Base-by-base conservation (phyloP, 1,284 basidiomycete genomes). In the Clitocybe nebularis region DNA sequence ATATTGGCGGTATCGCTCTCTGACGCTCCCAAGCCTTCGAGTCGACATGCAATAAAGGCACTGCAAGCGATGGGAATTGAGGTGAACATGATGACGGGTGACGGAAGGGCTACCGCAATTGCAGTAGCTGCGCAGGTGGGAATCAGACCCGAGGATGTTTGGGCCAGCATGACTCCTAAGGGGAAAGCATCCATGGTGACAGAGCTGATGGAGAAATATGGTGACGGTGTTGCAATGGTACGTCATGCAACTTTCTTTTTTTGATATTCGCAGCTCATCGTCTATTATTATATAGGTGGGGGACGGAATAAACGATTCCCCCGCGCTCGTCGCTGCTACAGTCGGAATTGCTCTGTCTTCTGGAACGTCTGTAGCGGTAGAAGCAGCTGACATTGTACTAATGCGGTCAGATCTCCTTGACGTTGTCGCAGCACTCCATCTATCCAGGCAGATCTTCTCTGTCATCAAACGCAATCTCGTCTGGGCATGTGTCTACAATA, bases 261-360 rank as follows among this genome's bases (percentile, higher is more conserved):
- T 16, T 20, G 4, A 29, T 17, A 26, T 17, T 10, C 36, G 23
- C 10, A 9, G 20, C 7, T 39, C 40, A 19, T 43, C 21, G 20
- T 49, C 33, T 45, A 17, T 23, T 33, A 41, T 22, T 33, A 37
- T 40, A 28, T 48, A 93, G 92, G 92, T 99, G 36, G 96, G 96
- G 14, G 96, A 99, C 62, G 96, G 96, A 13, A 96, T 99, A 69
- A 99, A 99, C 63, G 96, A 99, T 62, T 95, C 93, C 0, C 95
- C 94, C 0, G 96, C 95, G 1, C 82, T 99, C 1, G 94, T 95
- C 11, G 90, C 89, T 2, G 91, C 95, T 0, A 91, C 92, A 1
- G 87, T 99, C 22, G 96, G 96, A 17, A 95, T 99, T 49, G 96
- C 96, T 0, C 79, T 99, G 1, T 92, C 90, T 13, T 91, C 91